Base-by-base conservation (phyloP, 345 rosid genomes). In the Euphorbia lathyris region DNA sequence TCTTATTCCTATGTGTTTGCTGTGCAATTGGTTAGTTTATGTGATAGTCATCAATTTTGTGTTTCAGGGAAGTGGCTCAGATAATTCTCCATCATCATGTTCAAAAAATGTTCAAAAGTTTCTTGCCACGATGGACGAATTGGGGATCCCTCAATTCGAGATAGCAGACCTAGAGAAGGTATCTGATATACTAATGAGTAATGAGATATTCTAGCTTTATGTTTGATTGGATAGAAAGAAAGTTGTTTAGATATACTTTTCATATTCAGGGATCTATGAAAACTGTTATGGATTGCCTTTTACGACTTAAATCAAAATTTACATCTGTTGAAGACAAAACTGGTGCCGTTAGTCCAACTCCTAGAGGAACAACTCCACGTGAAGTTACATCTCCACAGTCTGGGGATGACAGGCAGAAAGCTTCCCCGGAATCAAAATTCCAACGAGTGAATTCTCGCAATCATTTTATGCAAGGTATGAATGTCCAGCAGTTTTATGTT, bases 151-250 rank as follows among this genome's bases (percentile, higher is more conserved):
- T 22, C 78, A 79, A 64, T 90, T 94, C 72, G 87, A 88, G 63
- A 67, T 81, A 43, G 76, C 85, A 32, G 93, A 94, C 72, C 78
- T 94, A 64, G 87, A 91, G 77, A 91, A 88, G 98, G 98, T 94
- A 85, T 22, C n/a, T 38, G 6, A 26, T 56, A 7, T 23, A 32
- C 43, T 34, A 1, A 56, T 40, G 26, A 50, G 58, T 6, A 34
- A 34, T 34, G 38, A 34, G 38, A n/a, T 30, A 5, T 56, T 48
- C n/a, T 27, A 32, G 36, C 36, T 32, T 32, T 32, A 56, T 22
- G 63, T 52, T 32, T 65, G 12, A 32, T 11, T 56, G 64, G 59
- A 12, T 45, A 60, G 38, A 3, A 51, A 57, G 29, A 9, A 25
- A 22, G 8, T 48, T 48, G 17, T 48, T 3, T 19, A 48, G 1